Evolutionary conservation across 805 yeast genomes (phyloP).

Genomic region (Candida nemodendra): DNA sequence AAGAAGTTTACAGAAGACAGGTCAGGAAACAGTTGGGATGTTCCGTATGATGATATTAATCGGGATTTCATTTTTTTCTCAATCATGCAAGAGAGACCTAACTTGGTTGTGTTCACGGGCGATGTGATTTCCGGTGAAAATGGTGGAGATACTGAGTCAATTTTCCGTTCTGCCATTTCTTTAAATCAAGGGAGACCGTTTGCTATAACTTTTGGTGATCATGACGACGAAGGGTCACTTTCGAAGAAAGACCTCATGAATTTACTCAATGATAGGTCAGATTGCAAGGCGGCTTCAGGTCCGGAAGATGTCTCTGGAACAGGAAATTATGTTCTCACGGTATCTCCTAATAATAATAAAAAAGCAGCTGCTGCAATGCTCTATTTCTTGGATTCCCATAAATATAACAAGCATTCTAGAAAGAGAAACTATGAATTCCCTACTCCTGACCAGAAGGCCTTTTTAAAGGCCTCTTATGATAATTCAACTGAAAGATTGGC

Average conservation of each 20-base stretch:
- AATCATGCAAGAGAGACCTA: conserved; percentile 70
- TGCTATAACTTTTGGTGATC: conserved; percentile 88
- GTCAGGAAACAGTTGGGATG: conserved; percentile 32
- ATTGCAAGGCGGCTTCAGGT: conserved; percentile 58
- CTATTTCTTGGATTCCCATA: conserved; percentile 83
- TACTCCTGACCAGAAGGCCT: conserved; percentile 32
- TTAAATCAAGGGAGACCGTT: conserved; percentile 71
- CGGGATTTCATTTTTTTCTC: conserved; percentile 57
- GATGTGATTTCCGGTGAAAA: conserved; percentile 85
- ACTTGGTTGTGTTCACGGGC: conserved; percentile 83
- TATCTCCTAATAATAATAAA: conserved; percentile 40
- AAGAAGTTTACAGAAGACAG: conserved; percentile 75
- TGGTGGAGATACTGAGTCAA: conserved; percentile 78
- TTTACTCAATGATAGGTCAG: conserved; percentile 60
- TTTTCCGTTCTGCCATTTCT: conserved; percentile 67
- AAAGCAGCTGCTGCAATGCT: conserved; percentile 50
- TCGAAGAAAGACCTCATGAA: conserved; percentile 61
- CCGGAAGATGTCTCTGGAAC: conserved; percentile 72
- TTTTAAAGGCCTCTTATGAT: conserved; percentile 10
- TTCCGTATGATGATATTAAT: conserved; percentile 79
- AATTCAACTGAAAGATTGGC: conserved; percentile 7
- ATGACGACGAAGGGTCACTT: conserved; percentile 84
- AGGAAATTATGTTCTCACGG: conserved; percentile 71
- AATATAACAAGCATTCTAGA: conserved; percentile 65
- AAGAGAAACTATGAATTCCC: conserved; percentile 85